Evolutionary conservation across 1,139 yeast species (phyloP).

Genomic region (Saccharomycopsis hybrid): DNA sequence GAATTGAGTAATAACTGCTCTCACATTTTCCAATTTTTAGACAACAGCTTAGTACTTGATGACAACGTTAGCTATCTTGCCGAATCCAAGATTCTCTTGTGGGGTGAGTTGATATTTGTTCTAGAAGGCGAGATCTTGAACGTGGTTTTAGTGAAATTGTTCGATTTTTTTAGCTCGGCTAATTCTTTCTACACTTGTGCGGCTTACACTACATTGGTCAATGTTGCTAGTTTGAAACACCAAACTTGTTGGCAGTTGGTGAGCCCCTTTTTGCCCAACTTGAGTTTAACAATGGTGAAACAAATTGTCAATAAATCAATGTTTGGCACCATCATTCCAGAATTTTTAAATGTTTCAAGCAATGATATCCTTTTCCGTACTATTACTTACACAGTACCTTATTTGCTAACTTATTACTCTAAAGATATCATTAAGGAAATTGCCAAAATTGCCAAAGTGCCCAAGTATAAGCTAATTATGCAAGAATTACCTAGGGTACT

Average conservation of each 20-base stretch:
- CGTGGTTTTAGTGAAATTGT: slow-evolving; percentile 49
- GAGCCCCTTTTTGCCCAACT: slow-evolving; percentile 71
- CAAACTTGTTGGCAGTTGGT: slow-evolving; percentile 64
- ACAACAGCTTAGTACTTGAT: slow-evolving; percentile 7
- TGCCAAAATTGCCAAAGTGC: slow-evolving; percentile 32
- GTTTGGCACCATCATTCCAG: slow-evolving; percentile 55
- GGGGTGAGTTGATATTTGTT: slow-evolving; percentile 54
- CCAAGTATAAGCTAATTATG: slow-evolving; percentile 25
- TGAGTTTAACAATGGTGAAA: slow-evolving; percentile 62
- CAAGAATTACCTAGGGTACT: slow-evolving; percentile 32
- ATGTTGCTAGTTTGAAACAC: slow-evolving; percentile 35
- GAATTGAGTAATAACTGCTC: slow-evolving; percentile 36
- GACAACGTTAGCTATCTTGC: slow-evolving; percentile 36
- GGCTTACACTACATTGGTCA: slow-evolving; percentile 40
- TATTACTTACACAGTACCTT: slow-evolving; percentile 69
- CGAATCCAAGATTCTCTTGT: slow-evolving; percentile 56
- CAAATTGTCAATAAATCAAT: slow-evolving; percentile 41
- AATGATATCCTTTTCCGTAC: slow-evolving; percentile 63
- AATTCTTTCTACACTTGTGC: slow-evolving; percentile 59
- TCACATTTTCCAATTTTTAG: slow-evolving; percentile 14
- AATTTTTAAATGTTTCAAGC: slow-evolving; percentile 55
- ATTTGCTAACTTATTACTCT: slow-evolving; percentile 58
- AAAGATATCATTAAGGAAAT: slow-evolving; percentile 57
- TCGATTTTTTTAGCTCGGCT: slow-evolving; percentile 52
- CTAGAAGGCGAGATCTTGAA: slow-evolving; percentile 60